Evolutionary conservation across 2,329 filamentous ascomycete species (phyloP), one percentile per base, ranked within the genome.

Genomic region (Alternaria sp.): DNA sequence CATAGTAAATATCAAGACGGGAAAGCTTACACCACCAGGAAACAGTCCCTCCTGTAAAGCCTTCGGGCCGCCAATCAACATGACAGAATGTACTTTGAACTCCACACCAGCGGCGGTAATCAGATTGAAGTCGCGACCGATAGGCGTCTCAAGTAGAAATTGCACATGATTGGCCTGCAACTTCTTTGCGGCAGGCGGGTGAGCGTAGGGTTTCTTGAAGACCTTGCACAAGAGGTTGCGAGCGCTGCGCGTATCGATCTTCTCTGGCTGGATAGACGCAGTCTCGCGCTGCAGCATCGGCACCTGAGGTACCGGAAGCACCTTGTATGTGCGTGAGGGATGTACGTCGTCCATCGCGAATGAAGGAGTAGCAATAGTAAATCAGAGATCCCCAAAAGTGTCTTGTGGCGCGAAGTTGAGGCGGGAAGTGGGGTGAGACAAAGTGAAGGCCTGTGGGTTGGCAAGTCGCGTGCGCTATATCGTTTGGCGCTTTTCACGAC

Each of bases 31-130:
- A 45, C 58, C 50, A 21, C 59, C 60, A 15, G 65, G 63, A 30
- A 54, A 68, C 13, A 62, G 49, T 6, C 58, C 50, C 28, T 63
- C 52, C 26, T 66, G 51, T 25, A 66, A 55, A 28, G 28, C 30
- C 54, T 59, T 62, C 7, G 67, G 56, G 3, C 65, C 62, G 21
- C 65, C 67, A 19, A 69, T 59, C 47, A 69, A 36, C 67, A 68
- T 57, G 36, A 43, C 49, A 7, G 62, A 58, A 45, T 69, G 67
- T 26, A 68, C 26, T 28, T 64, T 56, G 54, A 62, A 69, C 44
- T 66, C 45, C 2, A 66, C 55, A 19, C 65, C 60, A 12, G 19
- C 40, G 6, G 60, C 21, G 5, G 65, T 64, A 6, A 64, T 56
- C 19, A 69, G 49, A 5, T 43, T 59, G 57, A 69, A 69, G 59